phyloP scores from a whole-genome alignment of 768 basidiomycete genomes.

The Rhizopogon roseolus region DNA sequence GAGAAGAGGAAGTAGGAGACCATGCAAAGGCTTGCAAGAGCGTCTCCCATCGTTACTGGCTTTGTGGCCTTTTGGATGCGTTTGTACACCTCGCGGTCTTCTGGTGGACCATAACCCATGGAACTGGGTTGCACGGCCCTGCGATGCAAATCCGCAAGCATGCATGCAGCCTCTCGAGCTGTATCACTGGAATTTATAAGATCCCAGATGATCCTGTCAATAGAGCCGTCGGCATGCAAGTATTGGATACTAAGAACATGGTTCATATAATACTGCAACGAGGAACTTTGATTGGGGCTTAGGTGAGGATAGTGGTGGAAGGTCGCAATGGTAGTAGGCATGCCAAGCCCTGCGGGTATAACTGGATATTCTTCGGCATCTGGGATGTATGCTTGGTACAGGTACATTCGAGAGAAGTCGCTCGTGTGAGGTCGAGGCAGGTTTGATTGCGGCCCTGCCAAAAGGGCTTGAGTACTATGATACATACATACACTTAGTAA shows the following conservation, averaged over 20 bases:
- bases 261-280: constrained; percentile 46
- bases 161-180: constrained; percentile 53
- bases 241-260: constrained; percentile 68
- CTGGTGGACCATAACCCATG: constrained; percentile 12
- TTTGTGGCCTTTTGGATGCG: constrained; percentile 18
- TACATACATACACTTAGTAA: constrained; percentile 66
- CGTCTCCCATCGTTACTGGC: constrained; percentile 53
- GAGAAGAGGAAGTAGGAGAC: constrained; percentile 76
- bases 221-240: constrained; percentile 52
- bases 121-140: constrained; percentile 23
- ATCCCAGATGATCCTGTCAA: constrained; percentile 43
- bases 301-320: constrained; percentile 6
- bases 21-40: constrained; percentile 72
- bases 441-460: constrained; percentile 38
- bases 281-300: constrained; percentile 12
- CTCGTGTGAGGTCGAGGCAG: constrained; percentile 25
- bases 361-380: constrained; percentile 11
- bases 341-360: constrained; percentile 18
- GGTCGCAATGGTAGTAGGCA: constrained; percentile 8
- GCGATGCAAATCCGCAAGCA: constrained; percentile 59
- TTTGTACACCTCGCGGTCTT: constrained; percentile 19
- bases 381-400: constrained; percentile 8
- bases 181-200: constrained; percentile 42
- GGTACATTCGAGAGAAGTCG: constrained; percentile 20
- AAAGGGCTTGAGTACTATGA: constrained; percentile 59